These are phyloP conservation scores for Boletus barrowsii DNA, from an alignment of 768 basidiomycete genomes.

Conservation along the genomic window DNA sequence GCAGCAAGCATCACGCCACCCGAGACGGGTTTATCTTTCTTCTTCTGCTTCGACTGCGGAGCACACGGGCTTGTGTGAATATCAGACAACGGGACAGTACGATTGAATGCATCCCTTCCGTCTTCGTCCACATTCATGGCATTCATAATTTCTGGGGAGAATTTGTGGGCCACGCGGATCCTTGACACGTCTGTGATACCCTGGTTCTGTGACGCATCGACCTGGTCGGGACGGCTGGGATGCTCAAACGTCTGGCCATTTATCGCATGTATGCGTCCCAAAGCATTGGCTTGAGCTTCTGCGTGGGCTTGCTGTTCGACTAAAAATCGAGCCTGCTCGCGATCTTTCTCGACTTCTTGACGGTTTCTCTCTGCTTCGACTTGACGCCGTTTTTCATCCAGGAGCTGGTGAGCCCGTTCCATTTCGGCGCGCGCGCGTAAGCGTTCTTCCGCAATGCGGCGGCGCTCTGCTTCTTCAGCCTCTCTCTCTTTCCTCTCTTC, in stretches of 20 bases:
- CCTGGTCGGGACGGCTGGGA: not conserved
- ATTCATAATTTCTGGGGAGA: not conserved
- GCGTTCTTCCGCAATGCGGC: conserved; percentile 9
- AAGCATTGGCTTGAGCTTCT: conserved; percentile 5
- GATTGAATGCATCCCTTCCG: not conserved
- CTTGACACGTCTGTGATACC: conserved; percentile 25
- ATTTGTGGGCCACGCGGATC: conserved; percentile 22
- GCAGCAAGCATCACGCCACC: conserved; percentile 18
- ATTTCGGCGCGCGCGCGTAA: conserved; percentile 8
- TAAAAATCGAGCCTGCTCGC: conserved; percentile 5
- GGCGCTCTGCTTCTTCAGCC: conserved; percentile 16
- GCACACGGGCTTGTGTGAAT: not conserved
- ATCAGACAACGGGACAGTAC: not conserved
- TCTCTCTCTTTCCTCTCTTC: conserved; percentile 23
- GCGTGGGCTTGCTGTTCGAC: conserved; percentile 9
- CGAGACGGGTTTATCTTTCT: conserved; percentile 9
- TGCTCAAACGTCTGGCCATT: conserved; percentile 1
- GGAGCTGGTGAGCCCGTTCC: conserved; percentile 6
- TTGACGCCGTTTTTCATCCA: conserved; percentile 3
- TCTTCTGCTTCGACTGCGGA: conserved; percentile 1
- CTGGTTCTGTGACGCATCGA: conserved; percentile 22
- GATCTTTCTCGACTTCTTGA: conserved; percentile 2
- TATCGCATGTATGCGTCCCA: not conserved
- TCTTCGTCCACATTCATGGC: conserved; percentile 3
- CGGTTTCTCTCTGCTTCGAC: conserved; percentile 7